These are phyloP conservation scores for Mucor lusitanicus DNA, from an alignment of 371 early-diverging fungal species.

Conservation along the genomic window DNA sequence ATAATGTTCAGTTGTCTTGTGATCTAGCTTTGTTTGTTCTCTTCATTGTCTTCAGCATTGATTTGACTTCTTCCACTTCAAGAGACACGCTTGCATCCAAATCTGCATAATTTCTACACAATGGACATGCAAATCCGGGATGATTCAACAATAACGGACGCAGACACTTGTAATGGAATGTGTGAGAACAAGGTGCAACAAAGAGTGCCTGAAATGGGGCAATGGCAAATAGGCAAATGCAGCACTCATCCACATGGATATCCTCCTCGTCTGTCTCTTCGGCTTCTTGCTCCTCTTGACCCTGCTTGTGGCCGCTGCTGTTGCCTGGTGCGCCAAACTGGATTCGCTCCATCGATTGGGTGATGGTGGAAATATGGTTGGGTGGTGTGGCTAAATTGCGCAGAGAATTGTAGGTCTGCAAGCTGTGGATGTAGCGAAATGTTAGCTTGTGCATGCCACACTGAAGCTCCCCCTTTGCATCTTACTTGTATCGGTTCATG, in stretches of 20 bases:
- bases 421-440: neutral
- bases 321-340: neutral
- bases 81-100: slow-evolving; percentile 75
- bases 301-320: too few species aligned
- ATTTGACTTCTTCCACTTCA: slow-evolving; percentile 40
- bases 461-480: neutral
- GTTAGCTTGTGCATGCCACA: neutral
- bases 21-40: neutral
- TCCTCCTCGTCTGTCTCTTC: slow-evolving; percentile 1
- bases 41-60: slow-evolving; percentile 11
- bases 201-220: slow-evolving; percentile 93
- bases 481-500: slow-evolving; percentile 42
- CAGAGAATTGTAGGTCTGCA: slow-evolving; percentile 18
- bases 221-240: slow-evolving; percentile 91
- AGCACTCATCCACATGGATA: slow-evolving; percentile 74
- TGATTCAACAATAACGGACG: slow-evolving; percentile 60
- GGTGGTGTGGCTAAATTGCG: slow-evolving; percentile 16
- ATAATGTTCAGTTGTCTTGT: neutral
- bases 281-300: neutral
- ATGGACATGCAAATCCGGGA: slow-evolving; percentile 89
- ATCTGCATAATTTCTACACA: slow-evolving; percentile 92
- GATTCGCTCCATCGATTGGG: neutral
- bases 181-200: slow-evolving; percentile 93
- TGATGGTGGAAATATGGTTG: neutral
- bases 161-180: slow-evolving; percentile 94